Conservation (phyloP, 2,329 filamentous ascomycete genomes). For the Talaromyces marneffei region DNA sequence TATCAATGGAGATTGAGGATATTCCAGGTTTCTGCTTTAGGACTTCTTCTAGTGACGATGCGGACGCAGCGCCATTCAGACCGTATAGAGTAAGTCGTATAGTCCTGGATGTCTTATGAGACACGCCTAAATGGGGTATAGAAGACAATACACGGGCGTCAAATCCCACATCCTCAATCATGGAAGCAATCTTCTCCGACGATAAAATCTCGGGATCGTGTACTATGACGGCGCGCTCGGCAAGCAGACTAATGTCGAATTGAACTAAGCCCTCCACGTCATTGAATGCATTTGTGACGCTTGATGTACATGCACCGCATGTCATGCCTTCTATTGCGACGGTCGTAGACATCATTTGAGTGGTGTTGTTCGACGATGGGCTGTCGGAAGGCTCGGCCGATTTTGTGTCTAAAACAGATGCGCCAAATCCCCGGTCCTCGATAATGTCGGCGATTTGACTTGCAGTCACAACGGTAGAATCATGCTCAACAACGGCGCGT, state of each 20-base stretch:
- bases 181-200: slow-evolving; percentile 68
- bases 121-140: slow-evolving; percentile 53
- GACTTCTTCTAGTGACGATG: slow-evolving; percentile 63
- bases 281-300: slow-evolving; percentile 76
- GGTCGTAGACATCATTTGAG: slow-evolving; percentile 62
- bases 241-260: slow-evolving; percentile 92
- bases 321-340: slow-evolving; percentile 95
- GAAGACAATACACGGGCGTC: slow-evolving; percentile 79
- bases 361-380: slow-evolving; percentile 27
- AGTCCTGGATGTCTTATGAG: slow-evolving; percentile 53
- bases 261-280: slow-evolving; percentile 70
- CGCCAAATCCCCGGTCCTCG: slow-evolving; percentile 70
- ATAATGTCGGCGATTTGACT: slow-evolving; percentile 54
- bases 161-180: slow-evolving; percentile 85
- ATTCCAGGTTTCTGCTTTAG: slow-evolving; percentile 65
- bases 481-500: slow-evolving; percentile 78
- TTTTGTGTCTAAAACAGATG: slow-evolving; percentile 65
- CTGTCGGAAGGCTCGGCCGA: slow-evolving; percentile 28
- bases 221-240: slow-evolving; percentile 81
- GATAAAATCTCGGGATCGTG: slow-evolving; percentile 70
- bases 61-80: slow-evolving; percentile 63
- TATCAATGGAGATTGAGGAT: slow-evolving; percentile 64
- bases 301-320: slow-evolving; percentile 90
- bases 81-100: slow-evolving; percentile 83
- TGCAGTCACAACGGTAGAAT: slow-evolving; percentile 50